phyloP scores from a whole-genome alignment of 108 stramenopile species.

The Fistulifera solaris region DNA sequence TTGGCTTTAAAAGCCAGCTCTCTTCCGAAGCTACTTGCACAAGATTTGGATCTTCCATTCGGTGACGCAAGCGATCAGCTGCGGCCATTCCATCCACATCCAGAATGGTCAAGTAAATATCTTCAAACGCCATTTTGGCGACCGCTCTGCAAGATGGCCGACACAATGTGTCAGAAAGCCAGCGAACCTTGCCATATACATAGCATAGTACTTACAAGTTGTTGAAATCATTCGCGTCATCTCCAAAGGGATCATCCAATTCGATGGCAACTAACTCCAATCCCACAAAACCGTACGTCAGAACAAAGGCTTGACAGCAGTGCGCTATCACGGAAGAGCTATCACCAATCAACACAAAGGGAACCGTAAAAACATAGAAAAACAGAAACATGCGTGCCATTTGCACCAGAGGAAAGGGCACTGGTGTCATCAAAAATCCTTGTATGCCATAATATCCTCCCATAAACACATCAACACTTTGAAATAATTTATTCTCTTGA shows the following conservation, averaged over 20 bases:
- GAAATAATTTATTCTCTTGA: slow-evolving; percentile 20
- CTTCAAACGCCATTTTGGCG: slow-evolving; percentile 2
- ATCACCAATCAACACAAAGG: slow-evolving; percentile 12
- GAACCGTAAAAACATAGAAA: slow-evolving; percentile 18
- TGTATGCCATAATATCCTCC: slow-evolving; percentile 22
- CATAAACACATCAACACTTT: slow-evolving; percentile 20
- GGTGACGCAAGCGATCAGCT: too few relatives aligned
- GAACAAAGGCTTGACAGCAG: slow-evolving; percentile 1
- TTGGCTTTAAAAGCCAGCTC: too few relatives aligned
- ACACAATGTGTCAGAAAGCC: too few relatives aligned
- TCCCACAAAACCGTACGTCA: slow-evolving; percentile 24
- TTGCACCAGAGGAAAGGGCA: slow-evolving; percentile 27
- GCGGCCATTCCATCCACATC: slow-evolving; percentile 10
- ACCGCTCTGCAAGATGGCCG: background rate
- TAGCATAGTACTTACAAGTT: background rate
- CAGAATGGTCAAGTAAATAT: slow-evolving; percentile 7
- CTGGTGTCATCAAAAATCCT: slow-evolving; percentile 20
- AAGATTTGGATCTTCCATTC: too few relatives aligned
- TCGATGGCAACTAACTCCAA: slow-evolving; percentile 37
- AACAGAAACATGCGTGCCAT: slow-evolving; percentile 25
- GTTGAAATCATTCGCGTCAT: slow-evolving; percentile 35
- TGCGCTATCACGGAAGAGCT: slow-evolving; percentile 1
- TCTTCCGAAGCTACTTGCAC: too few relatives aligned
- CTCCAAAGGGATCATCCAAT: slow-evolving; percentile 62
- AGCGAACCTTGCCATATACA: too few relatives aligned